Base-by-base conservation (phyloP, 2,329 filamentous ascomycete species). In the Exserohilum turcica region DNA sequence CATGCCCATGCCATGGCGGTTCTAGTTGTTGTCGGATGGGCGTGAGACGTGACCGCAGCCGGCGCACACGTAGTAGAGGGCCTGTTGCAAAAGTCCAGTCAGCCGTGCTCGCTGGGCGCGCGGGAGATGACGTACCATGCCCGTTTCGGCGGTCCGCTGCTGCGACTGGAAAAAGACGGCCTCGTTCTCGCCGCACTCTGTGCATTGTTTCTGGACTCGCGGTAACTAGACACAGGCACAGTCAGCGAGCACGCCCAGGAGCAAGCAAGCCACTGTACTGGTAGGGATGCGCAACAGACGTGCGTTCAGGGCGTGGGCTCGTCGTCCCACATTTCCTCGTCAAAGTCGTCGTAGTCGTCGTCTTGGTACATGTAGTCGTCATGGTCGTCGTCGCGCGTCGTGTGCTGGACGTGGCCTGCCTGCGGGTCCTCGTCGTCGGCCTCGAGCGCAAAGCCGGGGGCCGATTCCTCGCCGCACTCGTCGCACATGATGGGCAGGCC, bases 141-240 rank as follows among this genome's bases (percentile, higher is more conserved):
- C 94, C 38, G 94, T 99, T 77, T 97, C 92, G 43, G 91, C 91
- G 65, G 89, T 96, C 77, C 94, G 89, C 80, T 97, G 92, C 75
- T 99, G 94, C 57, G 92, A 97, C 80, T 99, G 94, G 81, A 99
- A 99, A 80, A 96, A 99, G 55, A 99, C 95, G 39, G 92, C 92
- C 78, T 97, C 92, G 65, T 86, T 86, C 75, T 94, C 89, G 63
- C 84, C 83, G 81, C 95, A 99, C 65, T 82, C 84, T 46, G 92
- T 91, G 79, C 94, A 99, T 56, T 84, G 83, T 78, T 90, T 91
- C 74, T 91, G 90, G 67, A 91, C 88, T 69, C 92, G 88, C 61
- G 94, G 94, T 75, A 97, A 90, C 92, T 97, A 85, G 72, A 82
- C 48, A 59, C 66, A 65, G 63, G 55, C 27, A 61, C 60, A 64